Conservation (phyloP, 129 eudicot genomes). For the Heracleum sosnowskyi region DNA sequence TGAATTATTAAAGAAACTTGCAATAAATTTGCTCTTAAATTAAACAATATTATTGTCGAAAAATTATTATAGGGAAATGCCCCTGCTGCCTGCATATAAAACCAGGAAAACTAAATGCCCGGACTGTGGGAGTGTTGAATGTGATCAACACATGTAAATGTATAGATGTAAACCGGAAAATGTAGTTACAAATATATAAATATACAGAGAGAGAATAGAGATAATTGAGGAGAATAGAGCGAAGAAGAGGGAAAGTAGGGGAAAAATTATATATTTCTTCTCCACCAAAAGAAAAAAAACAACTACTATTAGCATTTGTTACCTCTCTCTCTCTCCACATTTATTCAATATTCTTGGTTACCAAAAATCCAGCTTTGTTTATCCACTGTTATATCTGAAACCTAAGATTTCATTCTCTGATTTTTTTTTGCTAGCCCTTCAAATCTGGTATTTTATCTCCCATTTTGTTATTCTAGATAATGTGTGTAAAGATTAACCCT, state of each 20-base stretch:
- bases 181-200: neutral
- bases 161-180: neutral
- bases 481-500: neutral
- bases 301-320: slow-evolving; percentile 3
- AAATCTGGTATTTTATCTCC: neutral
- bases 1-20: no score
- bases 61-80: no score
- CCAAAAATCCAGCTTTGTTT: slow-evolving; percentile 3
- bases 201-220: neutral
- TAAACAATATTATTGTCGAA: no score
- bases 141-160: neutral
- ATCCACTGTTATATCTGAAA: neutral
- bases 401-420: neutral
- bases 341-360: neutral
- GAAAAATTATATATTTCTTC: neutral
- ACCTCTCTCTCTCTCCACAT: slow-evolving; percentile 1
- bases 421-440: neutral
- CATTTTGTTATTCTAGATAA: neutral
- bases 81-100: no score
- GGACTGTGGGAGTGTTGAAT: no score
- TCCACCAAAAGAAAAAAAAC: neutral
- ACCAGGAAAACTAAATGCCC: no score
- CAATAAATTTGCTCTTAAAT: no score
- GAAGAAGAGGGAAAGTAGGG: slow-evolving; percentile 2
- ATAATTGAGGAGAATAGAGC: neutral